Percentiles rank a stretch among this genome's conserved stretches.
These are phyloP conservation scores for Emmonsiellopsis sp. DNA, from an alignment of 2,329 filamentous ascomycete genomes.

Conservation along the genomic window DNA sequence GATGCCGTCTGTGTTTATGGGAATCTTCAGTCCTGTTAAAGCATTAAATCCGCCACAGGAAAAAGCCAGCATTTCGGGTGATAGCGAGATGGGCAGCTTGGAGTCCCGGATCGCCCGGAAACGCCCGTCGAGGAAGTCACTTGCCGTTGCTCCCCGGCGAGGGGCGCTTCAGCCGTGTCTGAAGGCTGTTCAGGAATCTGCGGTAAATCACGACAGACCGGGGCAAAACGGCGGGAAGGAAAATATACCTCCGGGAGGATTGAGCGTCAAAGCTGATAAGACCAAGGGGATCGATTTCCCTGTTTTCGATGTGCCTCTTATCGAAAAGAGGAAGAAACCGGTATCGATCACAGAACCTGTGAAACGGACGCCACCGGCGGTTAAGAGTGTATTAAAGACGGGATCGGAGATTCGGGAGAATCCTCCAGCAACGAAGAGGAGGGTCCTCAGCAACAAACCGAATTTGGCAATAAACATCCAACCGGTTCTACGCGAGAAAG, in stretches of 20 bases:
- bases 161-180: conserved; percentile 39
- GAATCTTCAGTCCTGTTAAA: conserved; percentile 33
- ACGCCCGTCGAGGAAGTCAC: conserved; percentile 18
- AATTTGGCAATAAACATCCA: conserved; percentile 2
- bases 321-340: conserved; percentile 23
- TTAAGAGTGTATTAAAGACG: background rate
- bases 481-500: conserved; percentile 1
- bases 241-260: conserved; percentile 46
- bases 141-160: conserved; percentile 17
- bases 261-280: conserved; percentile 14
- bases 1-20: conserved; percentile 34
- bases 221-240: conserved; percentile 53
- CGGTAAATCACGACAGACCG: conserved; percentile 35
- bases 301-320: conserved; percentile 7
- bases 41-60: conserved; percentile 8
- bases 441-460: conserved; percentile 10
- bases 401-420: conserved; percentile 5
- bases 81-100: conserved; percentile 21
- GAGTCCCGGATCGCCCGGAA: conserved; percentile 26
- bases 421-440: conserved; percentile 6
- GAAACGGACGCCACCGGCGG: background rate
- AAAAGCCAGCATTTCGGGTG: conserved; percentile 6
- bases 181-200: conserved; percentile 31
- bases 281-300: conserved; percentile 6
- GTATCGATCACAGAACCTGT: conserved; percentile 1